A percentile compares a stretch with the other conserved stretches of the same genome.
Conservation (phyloP, 208 protist species). For the Balamuthia mandrillaris region DNA sequence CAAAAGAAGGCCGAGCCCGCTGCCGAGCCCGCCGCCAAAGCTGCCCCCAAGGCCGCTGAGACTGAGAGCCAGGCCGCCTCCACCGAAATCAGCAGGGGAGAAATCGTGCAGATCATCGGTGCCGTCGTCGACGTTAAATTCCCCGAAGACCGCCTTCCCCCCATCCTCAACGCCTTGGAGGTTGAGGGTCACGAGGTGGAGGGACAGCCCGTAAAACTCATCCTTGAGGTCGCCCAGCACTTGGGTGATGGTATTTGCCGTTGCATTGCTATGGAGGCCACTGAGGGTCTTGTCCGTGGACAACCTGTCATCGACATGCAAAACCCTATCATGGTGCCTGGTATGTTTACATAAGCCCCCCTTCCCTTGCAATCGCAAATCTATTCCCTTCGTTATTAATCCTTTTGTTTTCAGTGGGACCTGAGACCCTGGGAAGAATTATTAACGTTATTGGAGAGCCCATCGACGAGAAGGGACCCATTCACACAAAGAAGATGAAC, state of each 20-base stretch:
- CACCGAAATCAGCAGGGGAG: background rate
- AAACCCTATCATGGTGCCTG: conserved; percentile 89
- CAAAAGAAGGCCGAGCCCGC: background rate
- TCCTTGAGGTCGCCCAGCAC: conserved; percentile 94
- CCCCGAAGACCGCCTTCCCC: conserved; percentile 86
- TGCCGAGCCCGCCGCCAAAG: background rate
- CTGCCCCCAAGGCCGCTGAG: background rate
- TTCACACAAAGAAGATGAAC: conserved; percentile 79
- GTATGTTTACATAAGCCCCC: too few species aligned
- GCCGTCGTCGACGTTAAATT: conserved; percentile 97
- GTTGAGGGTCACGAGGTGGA: conserved; percentile 69
- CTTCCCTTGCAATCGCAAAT: too few species aligned
- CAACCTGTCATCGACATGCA: conserved; percentile 88
- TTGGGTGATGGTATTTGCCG: conserved; percentile 90
- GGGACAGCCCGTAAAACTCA: conserved; percentile 71
- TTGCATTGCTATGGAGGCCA: conserved; percentile 97
- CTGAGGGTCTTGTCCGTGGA: conserved; percentile 93
- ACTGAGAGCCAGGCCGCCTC: background rate
- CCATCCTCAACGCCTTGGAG: conserved; percentile 93
- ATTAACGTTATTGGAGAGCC: conserved; percentile 98
- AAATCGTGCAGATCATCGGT: conserved; percentile 90
- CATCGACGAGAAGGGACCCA: conserved; percentile 94
- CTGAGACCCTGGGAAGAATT: conserved; percentile 92
- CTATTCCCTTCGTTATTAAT: background rate
- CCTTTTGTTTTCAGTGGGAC: conserved; percentile 72